A percentile compares a stretch with the other conserved stretches of the same genome.
These are phyloP conservation scores for Fulvia fulva DNA, from an alignment of 2,329 filamentous ascomycete species.

Conservation along the genomic window DNA sequence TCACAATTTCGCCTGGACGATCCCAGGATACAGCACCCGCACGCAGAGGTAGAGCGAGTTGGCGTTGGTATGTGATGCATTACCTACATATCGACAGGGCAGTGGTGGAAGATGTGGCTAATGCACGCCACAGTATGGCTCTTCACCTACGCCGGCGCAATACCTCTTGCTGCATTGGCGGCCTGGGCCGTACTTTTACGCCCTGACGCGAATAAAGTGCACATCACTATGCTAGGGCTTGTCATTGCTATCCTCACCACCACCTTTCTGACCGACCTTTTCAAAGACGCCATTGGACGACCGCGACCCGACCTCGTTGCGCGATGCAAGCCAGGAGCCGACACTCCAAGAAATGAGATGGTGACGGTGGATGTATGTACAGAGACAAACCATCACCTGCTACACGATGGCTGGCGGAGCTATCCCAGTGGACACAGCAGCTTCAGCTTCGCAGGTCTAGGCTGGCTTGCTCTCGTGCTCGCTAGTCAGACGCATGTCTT, in stretches of 20 bases:
- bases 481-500: conserved; percentile 62
- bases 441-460: conserved; percentile 74
- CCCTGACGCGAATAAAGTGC: conserved; percentile 70
- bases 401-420: conserved; percentile 80
- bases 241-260: conserved; percentile 69
- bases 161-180: conserved; percentile 66
- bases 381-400: conserved; percentile 60
- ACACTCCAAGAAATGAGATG: conserved; percentile 53
- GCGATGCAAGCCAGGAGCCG: conserved; percentile 70
- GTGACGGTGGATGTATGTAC: conserved; percentile 69
- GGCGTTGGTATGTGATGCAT: conserved; percentile 58
- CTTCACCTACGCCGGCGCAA: conserved; percentile 70
- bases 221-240: conserved; percentile 80
- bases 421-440: conserved; percentile 79
- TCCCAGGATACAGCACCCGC: conserved; percentile 76
- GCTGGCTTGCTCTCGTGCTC: conserved; percentile 57
- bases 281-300: conserved; percentile 83
- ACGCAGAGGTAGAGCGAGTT: conserved; percentile 79
- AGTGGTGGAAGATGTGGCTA: background rate
- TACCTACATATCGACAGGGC: no score
- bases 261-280: conserved; percentile 77
- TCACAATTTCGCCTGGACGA: conserved; percentile 91
- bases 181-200: conserved; percentile 60
- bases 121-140: conserved; percentile 55
- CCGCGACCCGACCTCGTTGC: conserved; percentile 83